Conservation (phyloP, 805 yeast genomes). For the Ogataea angusta region DNA sequence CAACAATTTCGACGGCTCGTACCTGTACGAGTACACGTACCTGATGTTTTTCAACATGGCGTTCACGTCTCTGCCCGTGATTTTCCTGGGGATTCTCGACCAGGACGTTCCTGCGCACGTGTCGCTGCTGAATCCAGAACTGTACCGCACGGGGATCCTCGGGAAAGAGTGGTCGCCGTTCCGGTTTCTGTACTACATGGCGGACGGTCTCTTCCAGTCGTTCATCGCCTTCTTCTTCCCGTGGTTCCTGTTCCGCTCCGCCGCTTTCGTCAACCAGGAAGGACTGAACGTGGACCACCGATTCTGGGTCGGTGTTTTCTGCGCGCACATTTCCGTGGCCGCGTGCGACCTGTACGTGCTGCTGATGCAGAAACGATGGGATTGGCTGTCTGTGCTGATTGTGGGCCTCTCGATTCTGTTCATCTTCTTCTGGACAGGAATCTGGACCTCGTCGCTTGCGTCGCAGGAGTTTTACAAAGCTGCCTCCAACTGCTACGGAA, state of each 20-base stretch:
- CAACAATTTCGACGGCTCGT: constrained; percentile 70
- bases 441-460: constrained; percentile 54
- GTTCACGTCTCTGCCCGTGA: constrained; percentile 76
- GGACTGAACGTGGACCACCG: constrained; percentile 64
- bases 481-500: constrained; percentile 61
- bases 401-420: constrained; percentile 52
- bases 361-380: constrained; percentile 74
- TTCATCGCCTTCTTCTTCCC: constrained; percentile 67
- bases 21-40: constrained; percentile 72
- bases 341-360: constrained; percentile 66
- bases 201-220: constrained; percentile 72
- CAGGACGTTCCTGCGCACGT: constrained; percentile 71
- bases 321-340: constrained; percentile 57
- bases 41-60: constrained; percentile 78
- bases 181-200: constrained; percentile 60
- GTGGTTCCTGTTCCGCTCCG: constrained; percentile 50
- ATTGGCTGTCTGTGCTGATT: constrained; percentile 59
- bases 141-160: constrained; percentile 65
- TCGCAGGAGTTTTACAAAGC: constrained; percentile 62
- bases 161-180: constrained; percentile 58
- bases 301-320: constrained; percentile 67
- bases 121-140: constrained; percentile 64
- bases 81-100: constrained; percentile 67
- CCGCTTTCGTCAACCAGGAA: constrained; percentile 36
- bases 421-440: constrained; percentile 76